phyloP scores from a whole-genome alignment of 2,329 filamentous ascomycete species.

The Sclerotinia nivalis region DNA sequence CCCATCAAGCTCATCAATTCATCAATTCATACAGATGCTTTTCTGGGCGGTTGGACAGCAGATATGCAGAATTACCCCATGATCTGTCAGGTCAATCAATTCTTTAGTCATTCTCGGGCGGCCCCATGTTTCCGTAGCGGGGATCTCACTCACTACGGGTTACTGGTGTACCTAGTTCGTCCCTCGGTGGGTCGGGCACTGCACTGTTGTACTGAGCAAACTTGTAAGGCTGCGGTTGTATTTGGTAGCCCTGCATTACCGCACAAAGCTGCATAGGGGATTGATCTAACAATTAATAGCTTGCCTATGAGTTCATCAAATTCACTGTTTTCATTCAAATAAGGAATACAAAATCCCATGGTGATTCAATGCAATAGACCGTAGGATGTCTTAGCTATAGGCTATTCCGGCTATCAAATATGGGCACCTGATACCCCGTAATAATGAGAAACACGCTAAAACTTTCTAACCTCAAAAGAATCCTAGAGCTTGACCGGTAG shows the following conservation, averaged over 20 bases:
- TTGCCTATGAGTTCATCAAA: background rate
- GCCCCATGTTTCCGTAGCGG: background rate
- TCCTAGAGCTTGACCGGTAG: background rate
- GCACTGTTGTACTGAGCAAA: background rate
- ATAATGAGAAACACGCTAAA: background rate
- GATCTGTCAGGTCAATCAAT: background rate
- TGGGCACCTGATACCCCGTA: constrained; percentile 10
- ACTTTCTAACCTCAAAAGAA: constrained; percentile 3
- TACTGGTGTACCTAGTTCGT: background rate
- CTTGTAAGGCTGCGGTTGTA: background rate
- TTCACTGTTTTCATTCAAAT: background rate
- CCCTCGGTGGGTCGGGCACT: background rate
- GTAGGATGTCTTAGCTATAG: background rate
- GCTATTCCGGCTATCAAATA: background rate
- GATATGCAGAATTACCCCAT: background rate
- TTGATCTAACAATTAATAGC: too few species aligned
- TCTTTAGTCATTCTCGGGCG: background rate
- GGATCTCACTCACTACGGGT: background rate
- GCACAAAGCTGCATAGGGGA: too few species aligned
- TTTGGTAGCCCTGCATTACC: background rate
- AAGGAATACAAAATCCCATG: too few species aligned
- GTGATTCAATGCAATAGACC: background rate
- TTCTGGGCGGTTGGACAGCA: constrained; percentile 1
- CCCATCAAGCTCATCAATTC: background rate
- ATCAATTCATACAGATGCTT: background rate